A percentile compares a stretch with the other conserved stretches of the same genome.
Evolutionary conservation across 306 rosid species (phyloP).

Genomic region (Trichosanthes cucumerina): DNA sequence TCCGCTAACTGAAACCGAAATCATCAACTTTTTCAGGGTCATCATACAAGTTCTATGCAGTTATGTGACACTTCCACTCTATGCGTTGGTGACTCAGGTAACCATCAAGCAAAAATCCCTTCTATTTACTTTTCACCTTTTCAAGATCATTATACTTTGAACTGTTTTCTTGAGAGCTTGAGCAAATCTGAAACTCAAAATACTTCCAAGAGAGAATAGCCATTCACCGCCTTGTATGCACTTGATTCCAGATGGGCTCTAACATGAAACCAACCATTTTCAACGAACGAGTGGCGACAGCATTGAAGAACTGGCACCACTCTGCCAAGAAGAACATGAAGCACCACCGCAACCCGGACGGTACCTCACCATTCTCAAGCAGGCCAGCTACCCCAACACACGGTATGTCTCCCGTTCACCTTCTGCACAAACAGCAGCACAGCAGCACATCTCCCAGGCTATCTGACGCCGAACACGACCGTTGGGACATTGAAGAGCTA

Average conservation of each 20-base stretch:
- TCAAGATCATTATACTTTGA: not conserved
- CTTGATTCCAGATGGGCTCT: slow-evolving; percentile 50
- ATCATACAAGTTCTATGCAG: slow-evolving; percentile 65
- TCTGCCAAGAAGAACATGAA: slow-evolving; percentile 32
- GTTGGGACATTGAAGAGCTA: slow-evolving; percentile 23
- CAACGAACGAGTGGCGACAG: slow-evolving; percentile 42
- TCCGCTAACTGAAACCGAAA: slow-evolving; percentile 1
- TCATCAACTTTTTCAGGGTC: slow-evolving; percentile 40
- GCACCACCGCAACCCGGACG: slow-evolving; percentile 20
- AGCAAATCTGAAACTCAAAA: not conserved
- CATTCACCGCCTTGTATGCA: not conserved
- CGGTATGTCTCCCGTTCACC: slow-evolving; percentile 58
- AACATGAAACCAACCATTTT: slow-evolving; percentile 56
- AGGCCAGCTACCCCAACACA: slow-evolving; percentile 41
- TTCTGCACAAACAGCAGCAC: slow-evolving; percentile 29
- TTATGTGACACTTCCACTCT: slow-evolving; percentile 79
- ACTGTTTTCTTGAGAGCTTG: not conserved
- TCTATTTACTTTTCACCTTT: not conserved
- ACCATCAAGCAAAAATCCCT: not conserved
- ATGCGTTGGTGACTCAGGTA: slow-evolving; percentile 90
- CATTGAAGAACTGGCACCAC: slow-evolving; percentile 46
- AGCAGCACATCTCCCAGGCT: slow-evolving; percentile 26
- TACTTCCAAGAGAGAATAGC: not conserved
- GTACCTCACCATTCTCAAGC: slow-evolving; percentile 47
- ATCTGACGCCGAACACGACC: slow-evolving; percentile 21